phyloP scores from a whole-genome alignment of 83 land plant species.

The Isoetes engelmannii region DNA sequence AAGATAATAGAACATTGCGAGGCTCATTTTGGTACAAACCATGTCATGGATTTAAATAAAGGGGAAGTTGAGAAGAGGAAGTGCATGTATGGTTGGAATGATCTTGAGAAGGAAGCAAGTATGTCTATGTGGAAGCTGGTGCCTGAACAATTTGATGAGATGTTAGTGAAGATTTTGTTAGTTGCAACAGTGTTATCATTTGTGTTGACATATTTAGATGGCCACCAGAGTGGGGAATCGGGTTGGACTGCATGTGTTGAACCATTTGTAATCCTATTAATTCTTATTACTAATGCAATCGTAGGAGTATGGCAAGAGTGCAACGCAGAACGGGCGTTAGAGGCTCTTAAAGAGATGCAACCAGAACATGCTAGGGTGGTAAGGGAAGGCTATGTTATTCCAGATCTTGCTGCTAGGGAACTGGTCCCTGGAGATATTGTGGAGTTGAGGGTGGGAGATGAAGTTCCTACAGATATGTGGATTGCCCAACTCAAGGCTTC shows the following conservation, averaged over 20 bases:
- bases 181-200: slow-evolving; percentile 28
- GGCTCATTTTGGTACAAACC: slow-evolving; percentile 10
- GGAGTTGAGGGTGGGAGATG: slow-evolving; percentile 35
- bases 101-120: slow-evolving; percentile 26
- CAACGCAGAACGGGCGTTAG: slow-evolving; percentile 35
- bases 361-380: slow-evolving; percentile 26
- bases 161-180: slow-evolving; percentile 32
- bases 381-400: slow-evolving; percentile 24
- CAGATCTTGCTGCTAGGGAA: slow-evolving; percentile 31
- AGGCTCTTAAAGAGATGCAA: slow-evolving; percentile 39
- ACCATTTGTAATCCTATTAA: slow-evolving; percentile 31
- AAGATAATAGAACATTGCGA: slow-evolving; percentile 19
- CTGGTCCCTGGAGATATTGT: slow-evolving; percentile 40
- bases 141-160: slow-evolving; percentile 36
- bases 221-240: slow-evolving; percentile 5
- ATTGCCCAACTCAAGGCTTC: slow-evolving; percentile 24
- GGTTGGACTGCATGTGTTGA: slow-evolving; percentile 29
- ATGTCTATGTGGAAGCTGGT: slow-evolving; percentile 39
- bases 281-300: slow-evolving; percentile 32
- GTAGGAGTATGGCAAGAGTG: slow-evolving; percentile 43
- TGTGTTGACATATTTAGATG: slow-evolving; percentile 23
- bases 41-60: slow-evolving; percentile 14
- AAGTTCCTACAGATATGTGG: slow-evolving; percentile 37
- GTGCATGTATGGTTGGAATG: slow-evolving; percentile 32
- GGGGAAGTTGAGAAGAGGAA: slow-evolving; percentile 15